Percentiles rank a stretch among this genome's conserved stretches.
Conservation (phyloP, 139 green algal genomes). For the Coelastrella sp. region DNA sequence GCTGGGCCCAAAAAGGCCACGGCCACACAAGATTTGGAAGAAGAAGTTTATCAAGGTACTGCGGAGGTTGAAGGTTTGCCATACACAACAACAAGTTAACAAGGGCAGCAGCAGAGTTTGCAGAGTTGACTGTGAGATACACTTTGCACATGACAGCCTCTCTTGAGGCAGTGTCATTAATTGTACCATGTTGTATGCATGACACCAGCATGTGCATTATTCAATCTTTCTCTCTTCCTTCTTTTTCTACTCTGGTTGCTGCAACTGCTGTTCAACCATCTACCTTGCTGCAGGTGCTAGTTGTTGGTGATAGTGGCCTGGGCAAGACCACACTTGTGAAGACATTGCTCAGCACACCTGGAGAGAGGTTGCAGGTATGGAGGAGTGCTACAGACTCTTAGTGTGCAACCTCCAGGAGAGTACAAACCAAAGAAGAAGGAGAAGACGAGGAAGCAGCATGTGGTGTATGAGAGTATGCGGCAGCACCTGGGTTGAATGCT, state of each 20-base stretch:
- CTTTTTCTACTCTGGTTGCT: not conserved
- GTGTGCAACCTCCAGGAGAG: too few species aligned
- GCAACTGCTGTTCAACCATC: not conserved
- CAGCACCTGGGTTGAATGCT: too few species aligned
- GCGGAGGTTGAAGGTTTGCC: not conserved
- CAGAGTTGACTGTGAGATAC: too few species aligned
- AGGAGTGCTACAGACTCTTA: not conserved
- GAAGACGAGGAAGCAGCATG: not conserved
- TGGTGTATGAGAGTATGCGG: too few species aligned
- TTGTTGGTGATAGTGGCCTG: slow-evolving; percentile 74
- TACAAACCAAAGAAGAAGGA: not conserved
- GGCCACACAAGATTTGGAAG: slow-evolving; percentile 74
- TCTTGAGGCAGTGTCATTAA: not conserved
- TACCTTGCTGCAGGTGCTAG: slow-evolving; percentile 58
- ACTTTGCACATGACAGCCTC: too few species aligned
- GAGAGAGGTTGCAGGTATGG: slow-evolving; percentile 66
- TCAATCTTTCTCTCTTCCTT: not conserved
- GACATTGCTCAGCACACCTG: slow-evolving; percentile 71
- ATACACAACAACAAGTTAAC: too few species aligned
- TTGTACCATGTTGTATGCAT: not conserved
- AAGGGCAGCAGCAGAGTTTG: too few species aligned
- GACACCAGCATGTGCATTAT: not conserved
- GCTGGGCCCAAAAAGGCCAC: slow-evolving; percentile 61
- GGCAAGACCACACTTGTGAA: slow-evolving; percentile 80
- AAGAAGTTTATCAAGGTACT: slow-evolving; percentile 53